Evolutionary conservation across 495 filamentous ascomycete genomes (phyloP).

Genomic region (Collariella sp.): DNA sequence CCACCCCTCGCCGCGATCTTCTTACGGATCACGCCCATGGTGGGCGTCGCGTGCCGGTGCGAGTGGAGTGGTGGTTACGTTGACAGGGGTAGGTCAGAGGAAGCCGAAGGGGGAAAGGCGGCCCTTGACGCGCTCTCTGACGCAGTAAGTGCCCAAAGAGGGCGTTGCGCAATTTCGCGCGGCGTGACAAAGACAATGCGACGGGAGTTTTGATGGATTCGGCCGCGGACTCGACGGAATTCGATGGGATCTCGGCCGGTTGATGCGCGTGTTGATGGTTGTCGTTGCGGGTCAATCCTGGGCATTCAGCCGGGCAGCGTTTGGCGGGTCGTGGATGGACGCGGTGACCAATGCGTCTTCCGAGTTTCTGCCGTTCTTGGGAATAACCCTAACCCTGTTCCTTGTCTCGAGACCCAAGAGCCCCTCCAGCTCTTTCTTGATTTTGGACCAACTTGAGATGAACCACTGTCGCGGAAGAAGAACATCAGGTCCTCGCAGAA

Average conservation of each 20-base stretch:
- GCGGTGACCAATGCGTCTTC: background rate
- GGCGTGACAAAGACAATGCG: background rate
- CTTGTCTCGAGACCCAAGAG: too few species aligned
- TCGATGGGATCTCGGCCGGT: constrained; percentile 19
- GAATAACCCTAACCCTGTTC: background rate
- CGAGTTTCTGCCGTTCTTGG: constrained; percentile 4
- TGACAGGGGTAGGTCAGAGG: constrained; percentile 12
- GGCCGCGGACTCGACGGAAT: background rate
- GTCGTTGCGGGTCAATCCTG: constrained; percentile 7
- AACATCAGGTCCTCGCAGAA: too few species aligned
- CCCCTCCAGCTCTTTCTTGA: too few species aligned
- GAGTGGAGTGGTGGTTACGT: constrained; percentile 12
- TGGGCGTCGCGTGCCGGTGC: constrained; percentile 9
- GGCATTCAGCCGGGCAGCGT: too few species aligned
- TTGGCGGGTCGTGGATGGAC: background rate
- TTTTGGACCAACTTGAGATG: too few species aligned
- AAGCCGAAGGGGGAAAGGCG: constrained; percentile 5
- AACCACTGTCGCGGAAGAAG: too few species aligned
- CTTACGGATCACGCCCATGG: constrained; percentile 94
- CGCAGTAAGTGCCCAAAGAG: constrained; percentile 11
- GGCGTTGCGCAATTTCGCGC: background rate
- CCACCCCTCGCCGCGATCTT: constrained; percentile 83
- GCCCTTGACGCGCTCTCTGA: too few species aligned
- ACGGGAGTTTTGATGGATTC: constrained; percentile 23
- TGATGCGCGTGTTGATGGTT: constrained; percentile 11